Percentiles rank a stretch among this genome's conserved stretches.
Evolutionary conservation across 139 green algal genomes (phyloP).

Genomic region (Chlorella vulgaris): DNA sequence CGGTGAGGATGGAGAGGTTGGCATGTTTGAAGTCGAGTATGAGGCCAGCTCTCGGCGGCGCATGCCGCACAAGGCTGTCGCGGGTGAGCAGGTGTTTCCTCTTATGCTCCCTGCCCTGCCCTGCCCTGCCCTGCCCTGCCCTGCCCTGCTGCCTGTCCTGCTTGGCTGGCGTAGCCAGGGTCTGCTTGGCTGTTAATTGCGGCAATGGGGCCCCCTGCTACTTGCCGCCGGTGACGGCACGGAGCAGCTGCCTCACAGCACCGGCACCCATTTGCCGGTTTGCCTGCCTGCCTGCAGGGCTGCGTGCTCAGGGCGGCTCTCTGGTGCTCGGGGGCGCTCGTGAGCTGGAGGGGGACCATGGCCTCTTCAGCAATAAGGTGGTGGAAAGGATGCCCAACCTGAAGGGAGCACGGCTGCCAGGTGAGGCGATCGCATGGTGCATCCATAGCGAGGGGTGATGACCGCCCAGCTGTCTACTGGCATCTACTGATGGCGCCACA

Average conservation of each 20-base stretch:
- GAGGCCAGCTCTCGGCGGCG: constrained; percentile 1
- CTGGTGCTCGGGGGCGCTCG: background rate
- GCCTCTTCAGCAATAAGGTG: constrained; percentile 21
- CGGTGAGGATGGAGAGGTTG: constrained; percentile 46
- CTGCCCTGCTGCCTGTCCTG: no score
- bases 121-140: no score
- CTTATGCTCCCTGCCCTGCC: no score
- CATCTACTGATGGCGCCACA: no score
- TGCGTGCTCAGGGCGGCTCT: background rate
- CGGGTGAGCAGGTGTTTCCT: constrained; percentile 11
- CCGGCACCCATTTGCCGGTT: no score
- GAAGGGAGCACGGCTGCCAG: constrained; percentile 3
- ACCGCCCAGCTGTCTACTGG: no score
- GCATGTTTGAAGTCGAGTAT: constrained; percentile 25
- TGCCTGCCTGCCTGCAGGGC: constrained; percentile 11
- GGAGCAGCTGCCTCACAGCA: no score
- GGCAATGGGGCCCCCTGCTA: no score
- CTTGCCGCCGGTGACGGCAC: no score
- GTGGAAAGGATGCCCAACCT: constrained; percentile 18
- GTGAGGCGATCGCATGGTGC: background rate
- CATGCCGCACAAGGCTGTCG: background rate
- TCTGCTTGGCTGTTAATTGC: no score
- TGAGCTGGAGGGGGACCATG: constrained; percentile 8
- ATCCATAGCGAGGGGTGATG: background rate
- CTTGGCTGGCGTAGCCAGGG: no score